Base-by-base conservation (phyloP, 352 stramenopile species). In the Phytophthora hibernalis region DNA sequence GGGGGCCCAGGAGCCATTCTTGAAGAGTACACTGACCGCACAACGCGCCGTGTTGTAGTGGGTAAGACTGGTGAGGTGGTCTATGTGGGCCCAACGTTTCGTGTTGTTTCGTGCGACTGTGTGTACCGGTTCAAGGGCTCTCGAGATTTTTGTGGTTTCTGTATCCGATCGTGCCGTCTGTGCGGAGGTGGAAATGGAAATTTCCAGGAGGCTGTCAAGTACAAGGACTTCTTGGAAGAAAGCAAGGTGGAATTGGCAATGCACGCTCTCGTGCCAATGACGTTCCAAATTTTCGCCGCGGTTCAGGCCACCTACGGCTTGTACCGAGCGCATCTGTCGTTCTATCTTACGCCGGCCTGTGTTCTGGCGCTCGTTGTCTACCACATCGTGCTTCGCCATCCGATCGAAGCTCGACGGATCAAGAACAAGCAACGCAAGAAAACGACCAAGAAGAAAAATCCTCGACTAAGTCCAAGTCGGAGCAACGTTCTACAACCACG, bases 71-170 rank as follows among this genome's bases (percentile, higher is more conserved):
- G n/a, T n/a, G n/a, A n/a, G n/a, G n/a, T n/a, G n/a, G n/a, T n/a
- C 37, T 66, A 85, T 28, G 65, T 94, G 11, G 88, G 88, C 0
- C 80, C 85, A 28, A 94, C 75, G 9, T 96, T 94, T 67, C 85
- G 85, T n/a, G 88, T 95, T 51, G 82, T 95, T 3, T 77, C 82
- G 22, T 96, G 88, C 51, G 86, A 96, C 61, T 96, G 88, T 38
- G 86, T 94, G n/a, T 77, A 89, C 49, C 85, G 88, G 16, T 90
- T 89, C 40, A 66, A 83, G 24, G 78, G 68, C 21, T 79, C 74
- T 7, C 77, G 78, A 4, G 80, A 89, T 12, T 93, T 90, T 54
- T 96, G 88, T 49, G 71, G 53, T 10, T 96, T 96, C 48, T 96
- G 88, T 54, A 80, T 79, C 20, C 76, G 88, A 30, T 85, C 85